Base-by-base conservation (phyloP, 331 rosid species). In the Saraca asoca region DNA sequence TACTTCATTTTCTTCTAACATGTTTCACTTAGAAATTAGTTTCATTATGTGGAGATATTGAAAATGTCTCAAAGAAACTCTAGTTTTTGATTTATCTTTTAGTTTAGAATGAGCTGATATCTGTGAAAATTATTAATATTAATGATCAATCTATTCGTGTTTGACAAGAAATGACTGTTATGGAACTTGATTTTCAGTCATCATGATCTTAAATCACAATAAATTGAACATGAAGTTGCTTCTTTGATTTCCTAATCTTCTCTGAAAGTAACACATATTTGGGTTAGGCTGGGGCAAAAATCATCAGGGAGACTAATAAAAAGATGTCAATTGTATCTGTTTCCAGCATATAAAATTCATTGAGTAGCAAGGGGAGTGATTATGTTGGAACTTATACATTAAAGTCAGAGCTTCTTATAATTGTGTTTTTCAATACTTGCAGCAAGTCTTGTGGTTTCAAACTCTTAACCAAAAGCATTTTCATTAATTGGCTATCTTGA, bases 111-210 rank as follows among this genome's bases (percentile, higher is more conserved):
- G 3, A 24, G 71, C 42, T 35, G 34, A 38, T 56, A 46, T 9
- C 13, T 55, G 14, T 33, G 54, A 46, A 24, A 18, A 31, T 0
- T 51, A 3, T 69, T 38, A n/a, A 15, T 51, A 38, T 51, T 20
- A 2, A 53, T 53, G 16, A 53, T 43, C 37, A 6, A 5, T 20
- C 42, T 61, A 51, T 29, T 61, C 53, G 16, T 53, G 51, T 62
- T 53, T 42, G 39, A 54, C 49, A 62, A 49, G 70, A 62, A 54
- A 72, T n/a, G 7, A 9, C 42, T 34, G 18, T 12, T 35, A 45
- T 63, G 51, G n/a, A 69, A 46, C 43, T 54, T 45, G 38, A 68
- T 75, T 11, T 24, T 54, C 12, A 12, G 57, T 42, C 43, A 54
- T 14, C 46, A 64, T 12, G 35, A 62, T 62, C 48, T 45, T 67